Evolutionary conservation across 1,284 basidiomycete genomes (phyloP).

Genomic region (Caloboletus firmus): DNA sequence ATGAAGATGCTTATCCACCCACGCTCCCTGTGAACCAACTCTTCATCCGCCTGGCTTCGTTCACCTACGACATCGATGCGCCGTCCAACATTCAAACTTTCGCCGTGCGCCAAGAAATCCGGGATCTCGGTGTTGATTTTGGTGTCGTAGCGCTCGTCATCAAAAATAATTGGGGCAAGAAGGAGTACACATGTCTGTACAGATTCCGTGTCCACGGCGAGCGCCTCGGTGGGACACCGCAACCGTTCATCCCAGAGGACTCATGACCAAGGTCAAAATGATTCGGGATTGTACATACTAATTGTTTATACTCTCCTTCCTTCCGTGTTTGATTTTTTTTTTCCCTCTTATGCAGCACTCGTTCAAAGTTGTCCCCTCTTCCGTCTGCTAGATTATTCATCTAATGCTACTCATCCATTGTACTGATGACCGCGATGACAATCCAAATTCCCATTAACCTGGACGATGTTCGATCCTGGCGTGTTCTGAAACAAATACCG

Average conservation of each 20-base stretch:
- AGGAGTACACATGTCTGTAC: conserved; percentile 88
- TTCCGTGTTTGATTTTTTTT: neutral
- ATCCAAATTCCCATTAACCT: conserved; percentile 10
- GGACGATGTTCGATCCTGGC: neutral
- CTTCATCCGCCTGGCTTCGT: conserved; percentile 74
- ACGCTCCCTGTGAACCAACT: conserved; percentile 54
- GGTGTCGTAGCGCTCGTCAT: conserved; percentile 79
- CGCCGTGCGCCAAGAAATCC: conserved; percentile 66
- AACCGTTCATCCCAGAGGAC: conserved; percentile 14
- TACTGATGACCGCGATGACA: conserved; percentile 30
- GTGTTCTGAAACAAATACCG: neutral
- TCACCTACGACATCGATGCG: conserved; percentile 77
- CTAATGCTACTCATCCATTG: conserved; percentile 21
- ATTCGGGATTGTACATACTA: conserved; percentile 9
- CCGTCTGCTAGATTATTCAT: conserved; percentile 25
- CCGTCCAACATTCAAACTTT: conserved; percentile 83
- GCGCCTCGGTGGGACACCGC: conserved; percentile 37
- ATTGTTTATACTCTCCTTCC: conserved; percentile 1
- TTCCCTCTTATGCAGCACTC: neutral
- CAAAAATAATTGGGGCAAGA: conserved; percentile 84
- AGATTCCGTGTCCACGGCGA: conserved; percentile 77
- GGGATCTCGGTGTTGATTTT: conserved; percentile 72
- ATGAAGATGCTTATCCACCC: conserved; percentile 45
- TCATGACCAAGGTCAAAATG: conserved; percentile 14
- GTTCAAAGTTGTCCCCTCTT: neutral